These are phyloP conservation scores for Vachellia collinsii DNA, from an alignment of 306 rosid species.

Conservation along the genomic window DNA sequence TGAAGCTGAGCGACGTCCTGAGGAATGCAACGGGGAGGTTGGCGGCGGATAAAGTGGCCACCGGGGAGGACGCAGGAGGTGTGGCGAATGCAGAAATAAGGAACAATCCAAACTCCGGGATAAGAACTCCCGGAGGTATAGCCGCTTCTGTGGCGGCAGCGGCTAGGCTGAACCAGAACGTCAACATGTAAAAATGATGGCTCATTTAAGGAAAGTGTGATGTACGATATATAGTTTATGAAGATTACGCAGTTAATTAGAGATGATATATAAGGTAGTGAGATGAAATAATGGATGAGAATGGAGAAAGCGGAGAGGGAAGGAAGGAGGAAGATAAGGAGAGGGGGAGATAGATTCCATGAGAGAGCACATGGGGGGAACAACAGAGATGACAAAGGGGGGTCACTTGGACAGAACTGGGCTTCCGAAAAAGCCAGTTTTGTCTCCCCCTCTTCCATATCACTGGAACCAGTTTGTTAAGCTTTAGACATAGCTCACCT, in stretches of 20 bases:
- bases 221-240: neutral
- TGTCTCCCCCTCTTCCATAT: neutral
- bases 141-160: slow-evolving; percentile 71
- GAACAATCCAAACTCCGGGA: slow-evolving; percentile 42
- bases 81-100: slow-evolving; percentile 75
- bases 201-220: neutral
- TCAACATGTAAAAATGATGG: slow-evolving; percentile 26
- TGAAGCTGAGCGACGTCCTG: slow-evolving; percentile 28
- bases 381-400: neutral
- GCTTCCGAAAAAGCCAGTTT: neutral
- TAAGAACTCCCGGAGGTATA: slow-evolving; percentile 63
- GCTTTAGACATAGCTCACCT: no score
- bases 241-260: neutral
- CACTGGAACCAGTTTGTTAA: no score
- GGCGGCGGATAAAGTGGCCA: slow-evolving; percentile 60
- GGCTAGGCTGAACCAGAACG: slow-evolving; percentile 63
- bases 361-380: slow-evolving; percentile 2
- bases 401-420: neutral
- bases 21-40: slow-evolving; percentile 61
- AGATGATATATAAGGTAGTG: neutral
- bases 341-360: neutral
- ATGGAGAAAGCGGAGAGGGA: neutral
- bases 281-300: neutral
- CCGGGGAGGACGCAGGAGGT: slow-evolving; percentile 68
- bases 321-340: neutral